phyloP scores from a whole-genome alignment of 1,284 basidiomycete genomes.

The Binderoboletus segoi region DNA sequence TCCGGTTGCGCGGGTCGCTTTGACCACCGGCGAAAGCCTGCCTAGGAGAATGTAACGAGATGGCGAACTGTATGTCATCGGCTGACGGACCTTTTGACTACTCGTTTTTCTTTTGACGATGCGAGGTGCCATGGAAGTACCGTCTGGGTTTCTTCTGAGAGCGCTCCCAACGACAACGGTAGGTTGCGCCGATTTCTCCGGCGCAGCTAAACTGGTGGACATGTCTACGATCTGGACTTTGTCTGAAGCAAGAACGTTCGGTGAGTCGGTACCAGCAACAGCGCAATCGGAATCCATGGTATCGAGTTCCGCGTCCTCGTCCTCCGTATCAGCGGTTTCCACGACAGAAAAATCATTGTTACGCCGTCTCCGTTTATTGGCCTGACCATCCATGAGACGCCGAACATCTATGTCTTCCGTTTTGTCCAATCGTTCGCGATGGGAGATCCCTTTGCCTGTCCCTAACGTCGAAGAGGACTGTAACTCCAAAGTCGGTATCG shows the following conservation, averaged over 20 bases:
- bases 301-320: conserved; percentile 35
- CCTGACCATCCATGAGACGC: conserved; percentile 50
- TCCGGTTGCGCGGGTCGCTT: conserved; percentile 19
- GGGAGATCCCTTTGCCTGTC: conserved; percentile 62
- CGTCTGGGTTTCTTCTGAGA: conserved; percentile 60
- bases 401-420: conserved; percentile 63
- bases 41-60: conserved; percentile 26
- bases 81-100: conserved; percentile 43
- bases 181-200: conserved; percentile 12
- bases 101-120: conserved; percentile 45
- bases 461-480: conserved; percentile 81
- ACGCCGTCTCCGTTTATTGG: conserved; percentile 50
- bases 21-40: conserved; percentile 47
- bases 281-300: conserved; percentile 14
- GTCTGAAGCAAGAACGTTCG: background rate
- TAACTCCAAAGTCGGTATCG: conserved; percentile 58
- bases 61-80: background rate
- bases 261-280: background rate
- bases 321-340: conserved; percentile 36
- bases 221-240: conserved; percentile 22
- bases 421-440: conserved; percentile 59
- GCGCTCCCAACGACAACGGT: conserved; percentile 53
- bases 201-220: conserved; percentile 10
- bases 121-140: conserved; percentile 51
- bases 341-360: conserved; percentile 38